Evolutionary conservation across 2,329 filamentous ascomycete species (phyloP), one percentile per base, ranked within the genome.

Genomic region (Penicillium frequentans): DNA sequence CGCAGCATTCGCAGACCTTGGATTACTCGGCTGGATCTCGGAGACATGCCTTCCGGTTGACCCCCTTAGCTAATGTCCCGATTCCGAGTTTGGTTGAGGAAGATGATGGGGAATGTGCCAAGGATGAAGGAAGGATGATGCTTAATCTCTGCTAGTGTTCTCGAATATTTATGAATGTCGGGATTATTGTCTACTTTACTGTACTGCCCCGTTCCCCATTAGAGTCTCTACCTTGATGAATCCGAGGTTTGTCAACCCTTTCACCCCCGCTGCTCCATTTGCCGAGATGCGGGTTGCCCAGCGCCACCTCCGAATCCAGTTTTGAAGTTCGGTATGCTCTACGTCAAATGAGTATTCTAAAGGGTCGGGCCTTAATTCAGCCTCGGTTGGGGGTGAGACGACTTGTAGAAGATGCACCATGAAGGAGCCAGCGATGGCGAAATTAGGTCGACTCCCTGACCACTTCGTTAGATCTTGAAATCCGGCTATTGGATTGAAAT

Each of bases 1-100:
- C 49, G 23, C 33, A 43, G 33, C 49, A 51, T 43, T 51, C 49
- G 21, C 47, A 49, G 47, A 49, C 47, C 10, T 29, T 49, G 47
- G 47, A 49, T 23, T 49, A 49, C 16, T 19, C 47, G 8, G 47
- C 47, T 21, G 47, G 47, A 23, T 33, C 47, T 14, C 31, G 47
- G 31, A 33, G 47, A 35, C 47, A 49, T 49, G 47, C 47, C 8
- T 49, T 49, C 19, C 47, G 47, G 11, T 16, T 49, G 29, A 49
- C 47, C 1, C 47, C 47, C 11, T 16, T 49, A n/a, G 47, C 47
- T 16, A 49, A 49, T 49, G 47, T 49, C 11, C 47, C 47, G 9
- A 49, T 49, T 35, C 47, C 47, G 10, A 49, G 47, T 29, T 37
- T 49, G 9, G 19, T 49, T 33, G 47, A 49, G n/a, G 31, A 49